phyloP scores from a whole-genome alignment of 2,329 filamentous ascomycete species.

The Zymoseptoria pseudotritici region DNA sequence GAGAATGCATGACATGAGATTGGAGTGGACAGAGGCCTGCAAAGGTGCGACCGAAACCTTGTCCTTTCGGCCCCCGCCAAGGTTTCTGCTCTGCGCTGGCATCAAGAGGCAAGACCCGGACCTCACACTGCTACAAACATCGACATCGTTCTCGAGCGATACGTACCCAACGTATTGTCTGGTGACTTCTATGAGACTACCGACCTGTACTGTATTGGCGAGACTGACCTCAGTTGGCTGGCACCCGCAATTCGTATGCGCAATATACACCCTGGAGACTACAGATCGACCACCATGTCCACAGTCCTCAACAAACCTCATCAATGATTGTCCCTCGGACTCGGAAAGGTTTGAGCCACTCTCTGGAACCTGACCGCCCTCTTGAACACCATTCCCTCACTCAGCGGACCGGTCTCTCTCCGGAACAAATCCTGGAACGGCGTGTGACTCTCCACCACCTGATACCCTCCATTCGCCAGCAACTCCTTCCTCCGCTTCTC shows the following conservation, averaged over 20 bases:
- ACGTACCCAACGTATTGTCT: too few species aligned
- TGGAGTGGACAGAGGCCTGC: background rate
- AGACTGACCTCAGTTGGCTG: too few species aligned
- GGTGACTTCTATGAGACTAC: too few species aligned
- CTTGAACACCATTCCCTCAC: slow-evolving; percentile 27
- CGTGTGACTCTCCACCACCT: slow-evolving; percentile 22
- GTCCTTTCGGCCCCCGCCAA: background rate
- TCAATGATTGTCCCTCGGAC: slow-evolving; percentile 26
- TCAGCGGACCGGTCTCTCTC: slow-evolving; percentile 24
- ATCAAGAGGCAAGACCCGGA: too few species aligned
- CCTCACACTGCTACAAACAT: too few species aligned
- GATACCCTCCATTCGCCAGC: slow-evolving; percentile 22
- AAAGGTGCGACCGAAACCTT: background rate
- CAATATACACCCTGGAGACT: too few species aligned
- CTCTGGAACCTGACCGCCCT: slow-evolving; percentile 21
- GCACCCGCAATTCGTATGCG: too few species aligned
- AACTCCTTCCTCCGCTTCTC: slow-evolving; percentile 30
- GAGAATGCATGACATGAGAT: background rate
- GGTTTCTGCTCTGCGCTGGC: too few species aligned
- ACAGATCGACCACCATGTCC: too few species aligned
- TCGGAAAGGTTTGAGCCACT: slow-evolving; percentile 20
- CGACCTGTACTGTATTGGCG: too few species aligned
- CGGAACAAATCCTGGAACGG: slow-evolving; percentile 27
- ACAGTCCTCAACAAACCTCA: too few species aligned
- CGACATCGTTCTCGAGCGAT: too few species aligned